phyloP scores from a whole-genome alignment of 495 filamentous ascomycete genomes.

The Darksidea phi region DNA sequence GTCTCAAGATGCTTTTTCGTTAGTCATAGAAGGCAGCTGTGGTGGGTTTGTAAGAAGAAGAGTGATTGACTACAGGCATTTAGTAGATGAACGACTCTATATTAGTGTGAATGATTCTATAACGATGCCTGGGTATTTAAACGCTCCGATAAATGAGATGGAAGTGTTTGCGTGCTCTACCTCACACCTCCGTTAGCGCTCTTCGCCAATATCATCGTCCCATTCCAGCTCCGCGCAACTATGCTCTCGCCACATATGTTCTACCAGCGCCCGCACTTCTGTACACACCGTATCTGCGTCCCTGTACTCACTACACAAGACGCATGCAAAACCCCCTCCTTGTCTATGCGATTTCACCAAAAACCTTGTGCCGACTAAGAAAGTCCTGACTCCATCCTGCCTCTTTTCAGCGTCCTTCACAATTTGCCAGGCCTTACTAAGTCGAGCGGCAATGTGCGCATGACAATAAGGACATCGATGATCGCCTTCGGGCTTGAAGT shows the following conservation, averaged over 20 bases:
- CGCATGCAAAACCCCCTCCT: slow-evolving; percentile 26
- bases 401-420: slow-evolving; percentile 16
- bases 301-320: slow-evolving; percentile 15
- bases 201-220: slow-evolving; percentile 26
- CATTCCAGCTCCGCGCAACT: slow-evolving; percentile 5
- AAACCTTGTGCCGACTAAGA: slow-evolving; percentile 20
- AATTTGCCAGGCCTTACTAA: slow-evolving; percentile 20
- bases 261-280: slow-evolving; percentile 16
- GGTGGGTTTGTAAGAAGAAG: too few relatives aligned
- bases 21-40: too few relatives aligned
- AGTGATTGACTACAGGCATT: too few relatives aligned
- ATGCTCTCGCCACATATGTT: slow-evolving; percentile 30
- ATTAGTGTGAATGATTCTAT: too few relatives aligned
- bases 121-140: too few relatives aligned
- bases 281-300: slow-evolving; percentile 24
- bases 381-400: not conserved
- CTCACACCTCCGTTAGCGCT: not conserved
- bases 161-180: not conserved
- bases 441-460: slow-evolving; percentile 9
- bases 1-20: too few relatives aligned
- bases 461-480: slow-evolving; percentile 26
- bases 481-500: slow-evolving; percentile 17
- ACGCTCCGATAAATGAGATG: too few relatives aligned
- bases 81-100: too few relatives aligned
- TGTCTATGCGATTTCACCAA: slow-evolving; percentile 28